phyloP scores from a whole-genome alignment of 2,329 filamentous ascomycete genomes.

The Plectosphaerella plurivora region DNA sequence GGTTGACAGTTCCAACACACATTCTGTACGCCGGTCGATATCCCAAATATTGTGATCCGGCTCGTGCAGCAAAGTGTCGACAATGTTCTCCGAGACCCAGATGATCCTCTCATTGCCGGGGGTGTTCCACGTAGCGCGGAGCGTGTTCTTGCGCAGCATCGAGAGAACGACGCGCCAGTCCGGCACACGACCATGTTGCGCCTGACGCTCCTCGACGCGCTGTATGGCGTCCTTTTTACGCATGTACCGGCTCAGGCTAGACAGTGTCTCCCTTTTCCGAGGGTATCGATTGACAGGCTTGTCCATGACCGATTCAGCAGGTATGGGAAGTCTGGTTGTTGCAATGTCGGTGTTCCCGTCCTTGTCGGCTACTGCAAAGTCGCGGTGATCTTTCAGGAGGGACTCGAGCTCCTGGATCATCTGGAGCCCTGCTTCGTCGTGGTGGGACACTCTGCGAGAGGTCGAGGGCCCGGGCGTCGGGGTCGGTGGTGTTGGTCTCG shows the following conservation, averaged over 20 bases:
- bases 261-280: constrained; percentile 5
- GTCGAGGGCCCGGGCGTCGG: too few species aligned
- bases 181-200: constrained; percentile 20
- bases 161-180: constrained; percentile 36
- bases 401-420: too few species aligned
- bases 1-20: constrained; percentile 7
- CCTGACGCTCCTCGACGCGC: constrained; percentile 27
- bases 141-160: constrained; percentile 31
- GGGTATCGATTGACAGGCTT: constrained; percentile 10
- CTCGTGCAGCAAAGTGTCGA: constrained; percentile 10
- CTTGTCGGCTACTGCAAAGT: too few species aligned
- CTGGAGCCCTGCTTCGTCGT: too few species aligned
- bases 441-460: too few species aligned
- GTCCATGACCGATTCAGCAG: not conserved
- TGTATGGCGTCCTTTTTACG: constrained; percentile 28
- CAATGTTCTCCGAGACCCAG: constrained; percentile 13
- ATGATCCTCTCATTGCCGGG: constrained; percentile 3
- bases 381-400: too few species aligned
- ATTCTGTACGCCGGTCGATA: constrained; percentile 20
- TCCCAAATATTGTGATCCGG: constrained; percentile 19
- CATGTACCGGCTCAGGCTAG: constrained; percentile 14
- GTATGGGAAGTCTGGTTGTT: not conserved
- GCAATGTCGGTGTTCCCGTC: too few species aligned
- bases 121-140: constrained; percentile 10
- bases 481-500: too few species aligned